Evolutionary conservation across 2,329 filamentous ascomycete species (phyloP).

Genomic region (Lachnellula willkommii): DNA sequence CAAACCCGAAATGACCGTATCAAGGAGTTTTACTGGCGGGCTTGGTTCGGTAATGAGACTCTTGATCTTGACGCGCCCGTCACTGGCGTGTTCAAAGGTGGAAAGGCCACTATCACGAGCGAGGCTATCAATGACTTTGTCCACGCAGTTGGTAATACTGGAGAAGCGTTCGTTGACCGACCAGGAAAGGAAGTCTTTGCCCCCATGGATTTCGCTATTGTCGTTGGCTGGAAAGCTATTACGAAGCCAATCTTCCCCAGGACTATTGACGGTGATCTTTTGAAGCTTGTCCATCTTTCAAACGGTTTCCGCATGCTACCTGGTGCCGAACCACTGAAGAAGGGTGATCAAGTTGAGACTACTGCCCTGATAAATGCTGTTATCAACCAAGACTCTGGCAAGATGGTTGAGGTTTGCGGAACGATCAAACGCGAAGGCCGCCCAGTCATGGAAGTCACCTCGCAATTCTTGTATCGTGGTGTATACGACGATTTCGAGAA

Average conservation of each 20-base stretch:
- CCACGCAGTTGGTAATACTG: constrained; percentile 96
- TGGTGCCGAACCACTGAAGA: constrained; percentile 89
- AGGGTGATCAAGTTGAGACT: constrained; percentile 86
- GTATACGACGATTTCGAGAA: constrained; percentile 91
- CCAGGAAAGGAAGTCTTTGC: constrained; percentile 91
- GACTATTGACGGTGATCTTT: constrained; percentile 88
- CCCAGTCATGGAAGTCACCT: constrained; percentile 96
- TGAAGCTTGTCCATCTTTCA: constrained; percentile 94
- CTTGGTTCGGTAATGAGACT: constrained; percentile 88
- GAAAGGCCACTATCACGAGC: constrained; percentile 76
- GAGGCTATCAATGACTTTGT: constrained; percentile 98
- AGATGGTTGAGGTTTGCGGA: constrained; percentile 99
- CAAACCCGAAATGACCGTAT: constrained; percentile 92
- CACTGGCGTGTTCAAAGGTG: constrained; percentile 84
- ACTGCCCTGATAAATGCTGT: constrained; percentile 96
- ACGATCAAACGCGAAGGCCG: constrained; percentile 81
- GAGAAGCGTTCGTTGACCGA: constrained; percentile 93
- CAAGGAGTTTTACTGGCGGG: constrained; percentile 98
- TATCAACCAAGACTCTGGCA: constrained; percentile 95
- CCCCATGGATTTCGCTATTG: constrained; percentile 98
- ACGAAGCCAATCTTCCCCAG: constrained; percentile 98
- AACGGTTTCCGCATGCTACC: constrained; percentile 99
- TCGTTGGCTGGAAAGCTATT: constrained; percentile 98
- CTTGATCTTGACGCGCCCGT: constrained; percentile 81
- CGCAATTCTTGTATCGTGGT: constrained; percentile 95